These are phyloP conservation scores for Coemansia reversa DNA, from an alignment of 192 early-diverging fungal species.

Conservation along the genomic window DNA sequence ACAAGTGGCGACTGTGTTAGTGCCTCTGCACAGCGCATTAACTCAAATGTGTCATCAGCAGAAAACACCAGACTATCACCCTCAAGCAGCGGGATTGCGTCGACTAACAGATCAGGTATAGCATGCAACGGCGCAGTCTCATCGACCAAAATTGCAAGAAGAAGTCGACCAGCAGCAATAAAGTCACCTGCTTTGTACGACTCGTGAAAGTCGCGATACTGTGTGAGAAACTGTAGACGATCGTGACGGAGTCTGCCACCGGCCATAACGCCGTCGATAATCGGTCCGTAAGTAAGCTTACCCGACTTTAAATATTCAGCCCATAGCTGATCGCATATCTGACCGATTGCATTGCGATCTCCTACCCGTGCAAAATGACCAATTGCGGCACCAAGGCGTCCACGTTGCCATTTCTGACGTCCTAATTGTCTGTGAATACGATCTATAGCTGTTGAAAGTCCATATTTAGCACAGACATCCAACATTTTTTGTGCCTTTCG, in stretches of 20 bases:
- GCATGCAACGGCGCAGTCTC: slow-evolving; percentile 59
- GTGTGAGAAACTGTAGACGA: slow-evolving; percentile 56
- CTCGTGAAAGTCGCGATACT: slow-evolving; percentile 62
- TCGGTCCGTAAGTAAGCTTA: slow-evolving; percentile 42
- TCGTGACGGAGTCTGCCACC: slow-evolving; percentile 28
- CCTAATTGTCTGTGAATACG: slow-evolving; percentile 54
- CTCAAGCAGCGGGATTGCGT: slow-evolving; percentile 64
- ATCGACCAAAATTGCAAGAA: slow-evolving; percentile 51
- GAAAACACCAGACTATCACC: slow-evolving; percentile 59
- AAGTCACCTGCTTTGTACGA: slow-evolving; percentile 39
- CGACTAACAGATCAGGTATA: slow-evolving; percentile 55
- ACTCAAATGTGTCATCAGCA: slow-evolving; percentile 58
- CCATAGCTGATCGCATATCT: slow-evolving; percentile 61
- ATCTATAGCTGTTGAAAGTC: slow-evolving; percentile 27
- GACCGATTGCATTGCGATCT: slow-evolving; percentile 53
- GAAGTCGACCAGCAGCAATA: slow-evolving; percentile 40
- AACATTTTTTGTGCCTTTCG: slow-evolving; percentile 57
- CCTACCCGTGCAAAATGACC: slow-evolving; percentile 58
- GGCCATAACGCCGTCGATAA: slow-evolving; percentile 42
- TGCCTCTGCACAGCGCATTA: slow-evolving; percentile 68
- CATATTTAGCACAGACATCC: slow-evolving; percentile 49
- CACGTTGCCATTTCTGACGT: slow-evolving; percentile 55
- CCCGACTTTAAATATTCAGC: slow-evolving; percentile 51
- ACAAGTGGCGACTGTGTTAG: slow-evolving; percentile 14
- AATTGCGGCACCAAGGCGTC: slow-evolving; percentile 61